Percentiles rank a stretch among this genome's conserved stretches.
Conservation (phyloP, 495 filamentous ascomycete genomes). For the Xeromyces bisporus region DNA sequence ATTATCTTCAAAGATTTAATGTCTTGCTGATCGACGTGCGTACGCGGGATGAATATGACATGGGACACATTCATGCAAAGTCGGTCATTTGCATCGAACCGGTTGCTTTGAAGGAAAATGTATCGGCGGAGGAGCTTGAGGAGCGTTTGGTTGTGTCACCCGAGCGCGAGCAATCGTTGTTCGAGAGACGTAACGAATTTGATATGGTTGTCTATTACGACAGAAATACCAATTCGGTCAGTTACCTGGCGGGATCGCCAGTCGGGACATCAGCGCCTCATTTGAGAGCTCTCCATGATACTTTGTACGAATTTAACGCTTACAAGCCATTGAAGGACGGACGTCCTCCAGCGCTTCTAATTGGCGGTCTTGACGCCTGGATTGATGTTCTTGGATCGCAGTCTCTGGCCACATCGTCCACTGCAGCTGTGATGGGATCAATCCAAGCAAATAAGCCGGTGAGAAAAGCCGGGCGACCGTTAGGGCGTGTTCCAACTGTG, state of each 20-base stretch:
- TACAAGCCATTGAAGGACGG: constrained; percentile 51
- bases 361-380: constrained; percentile 78
- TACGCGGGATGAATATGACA: constrained; percentile 62
- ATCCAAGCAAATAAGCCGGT: constrained; percentile 21
- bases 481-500: constrained; percentile 33
- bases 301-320: constrained; percentile 66
- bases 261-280: constrained; percentile 36
- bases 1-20: constrained; percentile 43
- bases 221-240: constrained; percentile 39
- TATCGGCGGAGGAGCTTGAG: constrained; percentile 71
- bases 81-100: constrained; percentile 84
- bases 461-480: constrained; percentile 27
- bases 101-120: constrained; percentile 52
- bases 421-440: constrained; percentile 32
- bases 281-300: constrained; percentile 54
- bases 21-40: constrained; percentile 80
- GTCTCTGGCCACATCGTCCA: constrained; percentile 42
- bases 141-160: constrained; percentile 72
- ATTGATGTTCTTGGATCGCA: constrained; percentile 55
- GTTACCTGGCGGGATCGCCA: constrained; percentile 30
- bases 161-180: constrained; percentile 51
- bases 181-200: constrained; percentile 60
- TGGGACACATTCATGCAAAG: constrained; percentile 68
- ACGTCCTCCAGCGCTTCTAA: constrained; percentile 53
- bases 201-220: constrained; percentile 89